Percentiles rank a stretch among this genome's conserved stretches.
Conservation (phyloP, 1,139 yeast species). For the Blastobotrys proliferans region DNA sequence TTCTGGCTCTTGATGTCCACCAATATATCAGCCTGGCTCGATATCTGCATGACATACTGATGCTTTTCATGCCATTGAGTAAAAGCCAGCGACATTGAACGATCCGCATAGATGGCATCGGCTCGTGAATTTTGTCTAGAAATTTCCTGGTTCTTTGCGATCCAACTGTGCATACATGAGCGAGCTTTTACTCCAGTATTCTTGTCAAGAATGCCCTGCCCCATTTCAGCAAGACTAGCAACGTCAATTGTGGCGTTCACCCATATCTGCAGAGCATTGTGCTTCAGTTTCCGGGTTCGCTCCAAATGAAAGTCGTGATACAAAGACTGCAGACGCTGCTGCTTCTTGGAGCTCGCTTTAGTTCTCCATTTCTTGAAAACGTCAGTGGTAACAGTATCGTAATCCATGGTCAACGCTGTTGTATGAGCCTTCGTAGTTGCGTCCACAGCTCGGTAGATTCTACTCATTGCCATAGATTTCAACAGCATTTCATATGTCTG, state of each 20-base stretch:
- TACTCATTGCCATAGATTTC: not conserved
- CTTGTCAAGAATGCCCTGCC: no score
- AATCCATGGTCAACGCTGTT: constrained; percentile 12
- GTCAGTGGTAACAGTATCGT: not conserved
- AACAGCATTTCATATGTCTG: not conserved
- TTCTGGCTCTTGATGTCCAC: constrained; percentile 14
- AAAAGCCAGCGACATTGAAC: constrained; percentile 5
- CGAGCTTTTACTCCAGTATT: not conserved
- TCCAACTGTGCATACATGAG: not conserved
- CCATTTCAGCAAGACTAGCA: constrained; percentile 1
- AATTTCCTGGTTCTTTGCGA: not conserved
- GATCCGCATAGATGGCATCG: constrained; percentile 9
- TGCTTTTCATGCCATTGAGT: constrained; percentile 11
- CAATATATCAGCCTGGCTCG: constrained; percentile 18
- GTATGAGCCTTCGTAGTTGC: constrained; percentile 3
- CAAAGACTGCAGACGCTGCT: constrained; percentile 7
- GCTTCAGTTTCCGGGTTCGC: not conserved
- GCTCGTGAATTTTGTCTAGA: constrained; percentile 4
- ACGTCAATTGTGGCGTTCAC: constrained; percentile 2
- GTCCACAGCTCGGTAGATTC: not conserved
- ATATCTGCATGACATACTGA: constrained; percentile 4
- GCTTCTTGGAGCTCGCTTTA: constrained; percentile 4
- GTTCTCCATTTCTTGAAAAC: constrained; percentile 4
- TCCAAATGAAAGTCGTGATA: not conserved
- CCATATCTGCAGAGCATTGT: constrained; percentile 6